Base-by-base conservation (phyloP, 1,139 yeast species). In the Hansenula anomala region DNA sequence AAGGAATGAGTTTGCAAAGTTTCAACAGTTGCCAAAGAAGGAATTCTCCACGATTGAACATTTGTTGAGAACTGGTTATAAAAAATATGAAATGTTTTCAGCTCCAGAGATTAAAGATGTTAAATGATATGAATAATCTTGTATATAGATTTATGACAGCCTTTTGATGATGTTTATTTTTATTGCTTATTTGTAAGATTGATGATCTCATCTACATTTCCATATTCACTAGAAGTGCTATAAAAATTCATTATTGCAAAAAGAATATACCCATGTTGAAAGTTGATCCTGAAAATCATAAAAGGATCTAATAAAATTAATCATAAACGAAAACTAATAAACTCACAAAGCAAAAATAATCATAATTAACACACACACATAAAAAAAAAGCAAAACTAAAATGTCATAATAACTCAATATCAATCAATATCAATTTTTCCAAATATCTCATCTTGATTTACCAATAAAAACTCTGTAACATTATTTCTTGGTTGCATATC, bases 41-140 rank as follows among this genome's bases (percentile, higher is more conserved):
- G 96, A 87, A 54, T 90, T 90, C 58, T 71, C 82, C 28, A 86
- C 96, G 1, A 79, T 92, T 36, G 98, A 92, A 58, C 92, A 89
- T 62, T 66, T 92, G 34, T 60, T 92, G 29, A 67, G 98, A 41
- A 73, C 75, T 11, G 98, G 97, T 3, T 70, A 75, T 46, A 75
- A 82, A 54, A 71, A 83, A 55, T 68, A 75, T 43, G 95, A 88
- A 47, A 74, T 81, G 78, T 86, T 81, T 52, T 76, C 84, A 56
- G 71, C 73, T 44, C 78, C 83, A 0, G 76, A 73, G 36, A 77
- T 83, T 32, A 82, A 79, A 51, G 82, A 83, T 51, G 82, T 84
- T 28, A 48, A 39, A 28, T 51, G 37, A 49, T 4, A 11, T 13
- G 26, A 4, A 6, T 16, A 4, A 12, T 13, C 13, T 9, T n/a